Conservation (phyloP, 1,284 basidiomycete genomes). For the Paramarasmius palmivorus region DNA sequence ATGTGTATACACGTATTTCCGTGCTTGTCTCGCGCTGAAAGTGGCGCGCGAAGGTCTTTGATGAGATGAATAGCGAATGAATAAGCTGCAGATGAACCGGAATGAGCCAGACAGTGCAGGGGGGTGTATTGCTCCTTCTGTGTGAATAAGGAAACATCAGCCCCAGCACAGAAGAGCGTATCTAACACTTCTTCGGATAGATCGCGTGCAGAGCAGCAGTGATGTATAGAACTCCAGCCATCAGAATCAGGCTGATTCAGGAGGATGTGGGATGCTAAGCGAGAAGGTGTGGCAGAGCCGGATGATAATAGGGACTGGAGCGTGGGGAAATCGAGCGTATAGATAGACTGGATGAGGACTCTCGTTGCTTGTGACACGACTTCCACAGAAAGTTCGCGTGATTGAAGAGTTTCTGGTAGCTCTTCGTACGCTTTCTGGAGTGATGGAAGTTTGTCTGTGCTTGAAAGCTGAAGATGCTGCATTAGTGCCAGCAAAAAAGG, state of each 20-base stretch:
- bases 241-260: slow-evolving; percentile 63
- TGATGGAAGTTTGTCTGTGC: slow-evolving; percentile 8
- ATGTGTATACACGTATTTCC: slow-evolving; percentile 94
- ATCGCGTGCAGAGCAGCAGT: slow-evolving; percentile 55
- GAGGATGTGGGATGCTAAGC: slow-evolving; percentile 43
- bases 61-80: slow-evolving; percentile 66
- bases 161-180: slow-evolving; percentile 69
- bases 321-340: slow-evolving; percentile 45
- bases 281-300: slow-evolving; percentile 36
- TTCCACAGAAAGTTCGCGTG: slow-evolving; percentile 37
- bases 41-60: slow-evolving; percentile 62
- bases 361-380: slow-evolving; percentile 41
- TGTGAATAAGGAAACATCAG: slow-evolving; percentile 72
- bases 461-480: slow-evolving; percentile 26
- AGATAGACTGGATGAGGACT: slow-evolving; percentile 53
- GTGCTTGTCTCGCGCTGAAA: slow-evolving; percentile 72
- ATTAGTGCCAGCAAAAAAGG: slow-evolving; percentile 6
- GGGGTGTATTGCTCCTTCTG: slow-evolving; percentile 61
- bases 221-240: slow-evolving; percentile 72
- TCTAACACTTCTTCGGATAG: slow-evolving; percentile 67
- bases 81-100: slow-evolving; percentile 44
- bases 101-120: slow-evolving; percentile 67
- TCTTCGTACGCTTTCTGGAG: slow-evolving; percentile 39
- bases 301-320: slow-evolving; percentile 53
- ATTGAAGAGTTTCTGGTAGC: slow-evolving; percentile 16